Evolutionary conservation across 2,329 filamentous ascomycete genomes (phyloP).

Genomic region (Nemania sp.): DNA sequence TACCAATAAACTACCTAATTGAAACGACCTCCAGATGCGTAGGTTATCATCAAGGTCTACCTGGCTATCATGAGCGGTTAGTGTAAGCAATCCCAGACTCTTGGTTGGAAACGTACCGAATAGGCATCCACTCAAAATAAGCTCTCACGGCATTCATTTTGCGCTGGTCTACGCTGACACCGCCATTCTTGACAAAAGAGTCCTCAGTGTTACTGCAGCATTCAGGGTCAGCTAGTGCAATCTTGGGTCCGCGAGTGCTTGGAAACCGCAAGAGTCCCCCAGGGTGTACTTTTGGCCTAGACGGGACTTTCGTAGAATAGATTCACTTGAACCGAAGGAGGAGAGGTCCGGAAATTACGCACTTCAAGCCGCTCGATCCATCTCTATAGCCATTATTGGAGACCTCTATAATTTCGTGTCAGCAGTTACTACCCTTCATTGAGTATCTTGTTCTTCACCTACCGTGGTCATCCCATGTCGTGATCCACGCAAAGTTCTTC

Average conservation of each 20-base stretch:
- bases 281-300: neutral
- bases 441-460: constrained; percentile 1
- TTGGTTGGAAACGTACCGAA: constrained; percentile 44
- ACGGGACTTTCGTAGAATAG: too few species aligned
- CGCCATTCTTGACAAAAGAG: constrained; percentile 63
- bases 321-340: too few species aligned
- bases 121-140: constrained; percentile 70
- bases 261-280: neutral
- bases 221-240: neutral
- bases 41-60: constrained; percentile 71
- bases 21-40: constrained; percentile 69
- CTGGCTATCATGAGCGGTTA: constrained; percentile 49
- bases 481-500: constrained; percentile 50
- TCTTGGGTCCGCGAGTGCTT: neutral
- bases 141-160: constrained; percentile 75
- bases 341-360: neutral
- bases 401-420: constrained; percentile 49
- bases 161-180: constrained; percentile 70
- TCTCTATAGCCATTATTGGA: constrained; percentile 69
- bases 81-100: constrained; percentile 27
- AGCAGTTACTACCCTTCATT: neutral
- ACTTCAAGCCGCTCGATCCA: constrained; percentile 58
- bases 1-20: constrained; percentile 63
- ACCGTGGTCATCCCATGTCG: constrained; percentile 51
- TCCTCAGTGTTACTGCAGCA: constrained; percentile 61